Evolutionary conservation across 2,329 filamentous ascomycete species (phyloP).

Genomic region (Akanthomyces uredinophilus): DNA sequence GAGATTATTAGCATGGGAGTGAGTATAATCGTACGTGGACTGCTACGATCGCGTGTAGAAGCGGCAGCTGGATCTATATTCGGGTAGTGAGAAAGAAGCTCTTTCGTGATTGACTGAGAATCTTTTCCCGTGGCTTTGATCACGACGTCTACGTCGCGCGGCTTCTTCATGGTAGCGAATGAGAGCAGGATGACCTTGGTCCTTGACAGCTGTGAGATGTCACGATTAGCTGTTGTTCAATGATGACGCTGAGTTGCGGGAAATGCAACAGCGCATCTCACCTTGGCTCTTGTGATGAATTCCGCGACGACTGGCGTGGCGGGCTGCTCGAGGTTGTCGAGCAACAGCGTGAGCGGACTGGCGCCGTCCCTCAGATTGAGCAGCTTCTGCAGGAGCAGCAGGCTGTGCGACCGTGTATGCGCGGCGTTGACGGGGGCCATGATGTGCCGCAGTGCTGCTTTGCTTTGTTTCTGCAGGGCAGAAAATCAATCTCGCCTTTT

Average conservation of each 20-base stretch:
- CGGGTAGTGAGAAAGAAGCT: constrained; percentile 51
- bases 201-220: constrained; percentile 47
- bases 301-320: constrained; percentile 65
- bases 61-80: constrained; percentile 32
- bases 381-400: constrained; percentile 77
- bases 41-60: constrained; percentile 28
- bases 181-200: constrained; percentile 70
- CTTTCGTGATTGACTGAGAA: constrained; percentile 50
- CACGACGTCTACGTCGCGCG: constrained; percentile 61
- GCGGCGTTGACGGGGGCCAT: constrained; percentile 55
- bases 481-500: too few species aligned
- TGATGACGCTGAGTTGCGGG: neutral
- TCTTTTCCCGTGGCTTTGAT: constrained; percentile 59
- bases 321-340: constrained; percentile 81
- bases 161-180: constrained; percentile 66
- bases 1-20: neutral
- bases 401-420: constrained; percentile 76
- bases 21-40: constrained; percentile 36
- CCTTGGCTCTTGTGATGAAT: constrained; percentile 70
- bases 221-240: neutral
- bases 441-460: neutral
- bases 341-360: constrained; percentile 79
- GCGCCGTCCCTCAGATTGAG: constrained; percentile 72
- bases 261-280: too few species aligned
- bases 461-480: too few species aligned